These are phyloP conservation scores for Lepiota venenata DNA, from an alignment of 768 basidiomycete genomes.

Conservation along the genomic window DNA sequence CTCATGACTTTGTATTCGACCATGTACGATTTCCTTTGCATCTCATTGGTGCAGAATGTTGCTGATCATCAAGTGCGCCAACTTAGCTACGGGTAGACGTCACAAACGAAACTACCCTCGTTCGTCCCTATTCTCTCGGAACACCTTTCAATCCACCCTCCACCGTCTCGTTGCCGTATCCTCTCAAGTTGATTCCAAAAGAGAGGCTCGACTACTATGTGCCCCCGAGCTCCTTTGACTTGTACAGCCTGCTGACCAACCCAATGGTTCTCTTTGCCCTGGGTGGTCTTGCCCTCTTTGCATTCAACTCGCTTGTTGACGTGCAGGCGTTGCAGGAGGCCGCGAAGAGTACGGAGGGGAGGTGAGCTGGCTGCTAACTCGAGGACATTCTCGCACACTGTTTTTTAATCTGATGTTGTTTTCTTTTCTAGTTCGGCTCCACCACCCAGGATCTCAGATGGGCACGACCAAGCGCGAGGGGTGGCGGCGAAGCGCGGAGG, in stretches of 20 bases:
- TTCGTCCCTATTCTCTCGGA: constrained; percentile 62
- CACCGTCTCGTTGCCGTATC: constrained; percentile 54
- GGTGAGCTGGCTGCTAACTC: not conserved
- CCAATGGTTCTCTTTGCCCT: constrained; percentile 83
- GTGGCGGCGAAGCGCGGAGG: constrained; percentile 1
- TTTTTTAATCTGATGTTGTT: not conserved
- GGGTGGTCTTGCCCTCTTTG: constrained; percentile 39
- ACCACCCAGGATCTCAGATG: not conserved
- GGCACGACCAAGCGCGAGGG: constrained; percentile 2
- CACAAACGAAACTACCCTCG: constrained; percentile 37
- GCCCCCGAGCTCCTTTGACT: constrained; percentile 68
- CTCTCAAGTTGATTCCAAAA: constrained; percentile 52
- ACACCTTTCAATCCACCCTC: constrained; percentile 64
- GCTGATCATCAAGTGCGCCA: constrained; percentile 10
- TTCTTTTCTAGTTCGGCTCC: not conserved
- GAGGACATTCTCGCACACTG: not conserved
- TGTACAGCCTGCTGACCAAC: constrained; percentile 73
- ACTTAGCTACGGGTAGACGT: constrained; percentile 71
- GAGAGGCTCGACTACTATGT: constrained; percentile 62
- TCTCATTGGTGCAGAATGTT: not conserved
- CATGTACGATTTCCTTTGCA: constrained; percentile 39
- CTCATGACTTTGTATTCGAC: constrained; percentile 71
- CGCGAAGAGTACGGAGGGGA: constrained; percentile 3
- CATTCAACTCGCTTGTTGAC: constrained; percentile 10
- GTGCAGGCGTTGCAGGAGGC: constrained; percentile 10